A percentile compares a stretch with the other conserved stretches of the same genome.
phyloP scores from a whole-genome alignment of 805 yeast species.

The Saccharomycopsis amapae region DNA sequence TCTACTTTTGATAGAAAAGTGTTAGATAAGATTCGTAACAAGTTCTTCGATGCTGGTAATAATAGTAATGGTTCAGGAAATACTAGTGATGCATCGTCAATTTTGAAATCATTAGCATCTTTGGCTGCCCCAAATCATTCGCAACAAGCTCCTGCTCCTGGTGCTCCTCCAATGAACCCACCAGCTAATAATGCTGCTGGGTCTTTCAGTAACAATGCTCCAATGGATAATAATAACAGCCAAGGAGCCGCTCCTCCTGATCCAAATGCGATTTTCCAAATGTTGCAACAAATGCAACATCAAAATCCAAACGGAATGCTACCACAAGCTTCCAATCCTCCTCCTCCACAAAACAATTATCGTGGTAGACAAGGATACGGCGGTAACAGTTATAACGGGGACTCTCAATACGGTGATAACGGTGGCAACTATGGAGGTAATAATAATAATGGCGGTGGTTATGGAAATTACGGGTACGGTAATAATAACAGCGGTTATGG shows the following conservation, averaged over 20 bases:
- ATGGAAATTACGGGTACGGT: not conserved
- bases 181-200: constrained; percentile 3
- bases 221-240: not conserved
- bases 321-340: constrained; percentile 13
- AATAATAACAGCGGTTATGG: not conserved
- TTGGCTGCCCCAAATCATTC: constrained; percentile 46
- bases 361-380: constrained; percentile 2
- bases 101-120: constrained; percentile 63
- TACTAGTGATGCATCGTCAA: constrained; percentile 46
- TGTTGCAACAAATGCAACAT: constrained; percentile 31
- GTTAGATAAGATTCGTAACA: constrained; percentile 48
- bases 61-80: constrained; percentile 25
- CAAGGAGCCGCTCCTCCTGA: constrained; percentile 25
- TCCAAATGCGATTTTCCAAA: constrained; percentile 36
- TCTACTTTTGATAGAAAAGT: constrained; percentile 60
- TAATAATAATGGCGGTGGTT: constrained; percentile 1
- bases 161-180: constrained; percentile 13
- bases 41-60: constrained; percentile 39
- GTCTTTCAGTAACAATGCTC: not conserved
- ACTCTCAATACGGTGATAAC: not conserved
- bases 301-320: constrained; percentile 9
- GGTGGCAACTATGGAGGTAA: too few species aligned
- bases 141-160: constrained; percentile 28
- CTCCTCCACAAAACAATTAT: constrained; percentile 16
- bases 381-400: not conserved